These are phyloP conservation scores for Bipolaris zeicola DNA, from an alignment of 2,329 filamentous ascomycete species.

Conservation along the genomic window DNA sequence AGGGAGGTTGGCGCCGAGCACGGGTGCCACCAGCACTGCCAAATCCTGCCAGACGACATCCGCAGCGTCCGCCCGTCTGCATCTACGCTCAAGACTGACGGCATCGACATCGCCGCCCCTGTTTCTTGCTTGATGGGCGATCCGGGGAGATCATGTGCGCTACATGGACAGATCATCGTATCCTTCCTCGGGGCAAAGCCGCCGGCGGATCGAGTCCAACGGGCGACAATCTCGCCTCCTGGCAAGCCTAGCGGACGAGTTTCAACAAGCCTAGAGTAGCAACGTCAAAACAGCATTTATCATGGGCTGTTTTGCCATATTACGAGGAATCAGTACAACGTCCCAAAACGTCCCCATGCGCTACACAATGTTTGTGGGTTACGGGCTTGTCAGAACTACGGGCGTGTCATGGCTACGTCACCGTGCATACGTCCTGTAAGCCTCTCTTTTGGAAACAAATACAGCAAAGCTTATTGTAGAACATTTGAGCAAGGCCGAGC, in stretches of 20 bases:
- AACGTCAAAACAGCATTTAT: background rate
- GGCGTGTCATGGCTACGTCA: background rate
- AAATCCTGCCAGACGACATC: slow-evolving; percentile 1
- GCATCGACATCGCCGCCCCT: background rate
- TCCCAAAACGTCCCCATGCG: background rate
- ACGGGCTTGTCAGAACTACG: too few species aligned
- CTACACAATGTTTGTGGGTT: background rate
- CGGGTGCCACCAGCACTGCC: background rate
- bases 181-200: background rate
- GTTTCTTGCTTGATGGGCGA: slow-evolving; percentile 4
- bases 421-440: background rate
- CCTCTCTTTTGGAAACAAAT: background rate
- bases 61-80: slow-evolving; percentile 6
- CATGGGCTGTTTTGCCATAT: too few species aligned
- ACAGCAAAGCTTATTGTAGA: background rate
- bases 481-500: background rate
- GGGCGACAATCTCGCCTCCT: background rate
- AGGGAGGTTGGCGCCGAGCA: slow-evolving; percentile 7
- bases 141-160: slow-evolving; percentile 3
- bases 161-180: background rate
- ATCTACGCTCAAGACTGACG: background rate
- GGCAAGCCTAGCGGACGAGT: background rate
- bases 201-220: background rate
- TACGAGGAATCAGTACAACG: background rate
- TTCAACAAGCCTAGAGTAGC: background rate